Conservation (phyloP, 176 grass and related monocot species). For the Hordeum marinum region DNA sequence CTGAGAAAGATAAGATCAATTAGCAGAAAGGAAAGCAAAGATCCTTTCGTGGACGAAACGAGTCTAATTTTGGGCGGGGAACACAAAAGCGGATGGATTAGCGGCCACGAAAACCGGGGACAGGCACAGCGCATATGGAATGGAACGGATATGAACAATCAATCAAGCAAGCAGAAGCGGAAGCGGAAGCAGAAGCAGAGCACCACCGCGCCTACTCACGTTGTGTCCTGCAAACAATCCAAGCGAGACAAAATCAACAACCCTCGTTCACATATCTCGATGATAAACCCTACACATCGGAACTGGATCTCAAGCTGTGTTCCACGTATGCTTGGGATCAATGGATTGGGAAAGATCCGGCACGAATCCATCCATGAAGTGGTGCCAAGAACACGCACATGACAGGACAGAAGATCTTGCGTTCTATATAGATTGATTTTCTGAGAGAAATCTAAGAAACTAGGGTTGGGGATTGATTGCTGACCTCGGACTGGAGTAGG, state of each 20-base stretch:
- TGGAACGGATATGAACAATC: neutral
- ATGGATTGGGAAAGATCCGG: neutral
- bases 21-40: neutral
- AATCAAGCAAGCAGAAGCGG: conserved; percentile 16
- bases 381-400: neutral
- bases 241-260: conserved; percentile 29
- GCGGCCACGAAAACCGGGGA: conserved; percentile 23
- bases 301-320: neutral
- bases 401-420: too few relatives aligned
- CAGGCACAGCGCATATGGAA: neutral
- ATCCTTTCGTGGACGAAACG: neutral
- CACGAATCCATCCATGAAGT: neutral
- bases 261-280: neutral
- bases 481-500: too few relatives aligned
- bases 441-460: too few relatives aligned
- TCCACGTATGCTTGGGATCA: neutral
- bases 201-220: conserved; percentile 60
- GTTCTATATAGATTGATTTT: too few relatives aligned
- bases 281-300: neutral
- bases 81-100: conserved; percentile 22
- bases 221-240: conserved; percentile 61
- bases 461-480: too few relatives aligned
- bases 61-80: neutral
- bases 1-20: neutral
- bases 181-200: neutral